Evolutionary conservation across 2,329 filamentous ascomycete species (phyloP), one percentile per base, ranked within the genome.

Genomic region (Furcasterigmium sp.): DNA sequence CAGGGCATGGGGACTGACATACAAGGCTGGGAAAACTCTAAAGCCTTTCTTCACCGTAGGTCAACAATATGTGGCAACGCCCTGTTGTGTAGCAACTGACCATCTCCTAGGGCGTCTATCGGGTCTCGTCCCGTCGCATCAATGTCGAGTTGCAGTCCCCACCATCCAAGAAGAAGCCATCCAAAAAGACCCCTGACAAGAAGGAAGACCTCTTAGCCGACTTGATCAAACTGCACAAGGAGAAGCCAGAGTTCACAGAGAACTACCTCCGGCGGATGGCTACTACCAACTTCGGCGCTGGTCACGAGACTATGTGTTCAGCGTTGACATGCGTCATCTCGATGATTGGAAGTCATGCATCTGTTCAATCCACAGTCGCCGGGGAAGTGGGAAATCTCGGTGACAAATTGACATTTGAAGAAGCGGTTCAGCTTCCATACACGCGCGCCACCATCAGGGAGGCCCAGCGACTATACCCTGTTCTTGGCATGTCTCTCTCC

Each of bases 231-330:
- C 57, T 77, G 1, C 69, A 76, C 51, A 56, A 59, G 13, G 57
- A 64, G 5, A 69, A 64, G 17, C 66, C 71, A 1, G 66, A 66
- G 6, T 76, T 78, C 45, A 69, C 53, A 1, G 65, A 72, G 20
- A 56, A 51, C 0, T 76, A 77, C 41, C 62, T 78, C 9, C 67
- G 68, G 3, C 70, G 73, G 21, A 71, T 77, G 62, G 72, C 70
- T 3, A 61, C 75, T 3, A 76, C 74, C 2, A 78, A 78, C 48
- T 77, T 78, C 49, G 74, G 74, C 10, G 74, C 74, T 2, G 74
- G 74, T 0, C 74, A 78, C 46, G 74, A 78, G 51, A 78, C 74
- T 0, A 65, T 76, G 60, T 72, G 71, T 10, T 73, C 73, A 1
- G 73, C 74, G 0, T 52, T 78, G 7, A 76, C 73, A 1, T 68